phyloP scores from a whole-genome alignment of 805 yeast species.

The Lachancea sp. region DNA sequence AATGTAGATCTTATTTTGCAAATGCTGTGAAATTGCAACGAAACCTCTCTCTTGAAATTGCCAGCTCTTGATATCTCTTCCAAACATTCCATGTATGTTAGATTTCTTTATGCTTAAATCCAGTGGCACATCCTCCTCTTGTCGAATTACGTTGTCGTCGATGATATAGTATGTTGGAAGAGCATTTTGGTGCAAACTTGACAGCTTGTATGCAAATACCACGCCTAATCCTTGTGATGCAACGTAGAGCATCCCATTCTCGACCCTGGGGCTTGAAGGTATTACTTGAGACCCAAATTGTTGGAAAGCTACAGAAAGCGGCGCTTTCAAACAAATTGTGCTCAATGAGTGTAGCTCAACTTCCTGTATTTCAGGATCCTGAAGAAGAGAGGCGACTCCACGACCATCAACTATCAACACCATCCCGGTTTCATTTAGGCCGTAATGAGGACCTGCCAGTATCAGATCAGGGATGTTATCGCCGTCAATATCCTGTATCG shows the following conservation, averaged over 20 bases:
- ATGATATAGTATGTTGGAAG: conserved; percentile 15
- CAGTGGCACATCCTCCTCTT: conserved; percentile 10
- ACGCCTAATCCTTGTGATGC: conserved; percentile 20
- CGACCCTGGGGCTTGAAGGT: conserved; percentile 8
- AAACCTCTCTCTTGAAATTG: conserved; percentile 9
- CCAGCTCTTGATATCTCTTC: conserved; percentile 15
- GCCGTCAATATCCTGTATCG: conserved; percentile 31
- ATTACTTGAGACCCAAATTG: conserved; percentile 20
- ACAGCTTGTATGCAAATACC: conserved; percentile 14
- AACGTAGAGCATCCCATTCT: conserved; percentile 14
- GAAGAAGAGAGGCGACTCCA: conserved; percentile 16
- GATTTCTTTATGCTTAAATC: conserved; percentile 13
- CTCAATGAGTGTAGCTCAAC: conserved; percentile 9
- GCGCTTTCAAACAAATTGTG: conserved; percentile 13
- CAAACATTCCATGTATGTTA: conserved; percentile 23
- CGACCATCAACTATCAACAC: conserved; percentile 14
- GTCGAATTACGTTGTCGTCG: conserved; percentile 10
- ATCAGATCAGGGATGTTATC: conserved; percentile 40
- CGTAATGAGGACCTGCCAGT: conserved; percentile 41
- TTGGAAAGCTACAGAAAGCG: conserved; percentile 16
- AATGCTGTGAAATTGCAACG: conserved; percentile 22
- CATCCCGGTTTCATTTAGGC: conserved; percentile 25
- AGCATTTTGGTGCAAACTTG: conserved; percentile 10
- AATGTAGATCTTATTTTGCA: conserved; percentile 19
- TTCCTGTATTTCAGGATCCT: conserved; percentile 8